Base-by-base conservation (phyloP, 345 rosid species). In the Bruguiera gymnorhiza region DNA sequence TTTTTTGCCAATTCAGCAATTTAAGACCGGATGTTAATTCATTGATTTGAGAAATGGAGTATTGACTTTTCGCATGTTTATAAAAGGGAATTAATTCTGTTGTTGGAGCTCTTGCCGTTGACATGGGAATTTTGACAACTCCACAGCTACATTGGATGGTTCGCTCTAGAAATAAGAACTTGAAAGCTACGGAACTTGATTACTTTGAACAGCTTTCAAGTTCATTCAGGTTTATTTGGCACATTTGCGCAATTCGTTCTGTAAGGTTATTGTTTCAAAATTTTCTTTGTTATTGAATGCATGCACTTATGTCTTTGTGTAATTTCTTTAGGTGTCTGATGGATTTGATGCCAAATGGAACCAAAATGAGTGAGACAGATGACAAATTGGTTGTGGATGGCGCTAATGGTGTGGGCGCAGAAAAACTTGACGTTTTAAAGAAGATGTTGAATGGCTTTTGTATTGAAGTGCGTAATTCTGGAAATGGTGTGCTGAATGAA, bases 71-170 rank as follows among this genome's bases (percentile, higher is more conserved):
- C 63, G 71, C 43, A 61, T 72, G 16, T 76, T 70, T 30, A 30
- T 66, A 62, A 59, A 65, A 86, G 93, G 99, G 99, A 56, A 83
- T 92, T 46, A 70, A 70, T 71, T 88, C 97, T 4, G 51, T 95
- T 69, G 60, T 74, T 60, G 97, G 96, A 79, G 87, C 97, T 31
- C 78, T 72, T 58, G 80, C 81, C 18, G 50, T 63, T 66, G 91
- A 95, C 76, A 67, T 84, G 86, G 99, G 99, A 60, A 71, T 92
- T 74, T 75, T 95, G 73, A 95, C 99, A 0, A 90, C 97, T 74
- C 99, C 99, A 10, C 97, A 95, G 24, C 76, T 92, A 58, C 99
- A 95, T 74, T 89, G 97, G 97, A 87, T 95, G 89, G 92, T 95
- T 66, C 88, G 89, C 70, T 92, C 97, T 68, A 88, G 84, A 76